Evolutionary conservation across 2,329 filamentous ascomycete genomes (phyloP), one percentile per base, ranked within the genome.

Genomic region (Microsporum ferrugineum): DNA sequence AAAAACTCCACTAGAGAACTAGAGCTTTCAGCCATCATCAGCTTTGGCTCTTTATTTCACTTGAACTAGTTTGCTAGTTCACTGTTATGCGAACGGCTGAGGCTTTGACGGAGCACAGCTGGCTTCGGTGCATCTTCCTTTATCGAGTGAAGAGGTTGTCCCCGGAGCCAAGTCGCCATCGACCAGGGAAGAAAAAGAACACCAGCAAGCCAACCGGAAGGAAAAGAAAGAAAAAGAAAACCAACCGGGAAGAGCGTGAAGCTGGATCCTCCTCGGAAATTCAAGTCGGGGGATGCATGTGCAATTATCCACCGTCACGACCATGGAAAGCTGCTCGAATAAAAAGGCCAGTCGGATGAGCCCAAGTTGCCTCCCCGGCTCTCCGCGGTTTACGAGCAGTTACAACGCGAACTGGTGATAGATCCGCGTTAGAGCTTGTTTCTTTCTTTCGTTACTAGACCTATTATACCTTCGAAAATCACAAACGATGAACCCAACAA

Each of bases 361-460:
- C 23, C 45, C 17, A 49, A 49, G 45, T 49, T 49, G 45, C 45
- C 17, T 27, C 45, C 45, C 45, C 23, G n/a, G 6, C 45, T 49
- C 45, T 49, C 45, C 45, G 5, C 45, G 23, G 5, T 49, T 49
- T 27, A 49, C 45, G 45, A n/a, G 5, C 45, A 49, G 45, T 49
- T 49, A 7, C 23, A n/a, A 23, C 17, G 17, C 17, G 17, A 23
- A 23, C 17, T 23, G 17, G 17, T 34, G 62, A 62, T 23, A 58
- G 63, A 38, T 64, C 62, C 23, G 65, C 65, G 7, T 57, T 60
- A 2, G 49, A 49, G 17, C 61, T 68, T 8, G 65, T 67, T 38
- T 57, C 63, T 45, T 61, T 66, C 6, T 10, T 60, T 65, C 33
- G 17, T 23, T 23, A 23, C 63, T 60, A 55, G 61, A 62, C n/a